Evolutionary conservation across 768 basidiomycete genomes (phyloP), one percentile per base, ranked within the genome.

Genomic region (Boletus speciosus): DNA sequence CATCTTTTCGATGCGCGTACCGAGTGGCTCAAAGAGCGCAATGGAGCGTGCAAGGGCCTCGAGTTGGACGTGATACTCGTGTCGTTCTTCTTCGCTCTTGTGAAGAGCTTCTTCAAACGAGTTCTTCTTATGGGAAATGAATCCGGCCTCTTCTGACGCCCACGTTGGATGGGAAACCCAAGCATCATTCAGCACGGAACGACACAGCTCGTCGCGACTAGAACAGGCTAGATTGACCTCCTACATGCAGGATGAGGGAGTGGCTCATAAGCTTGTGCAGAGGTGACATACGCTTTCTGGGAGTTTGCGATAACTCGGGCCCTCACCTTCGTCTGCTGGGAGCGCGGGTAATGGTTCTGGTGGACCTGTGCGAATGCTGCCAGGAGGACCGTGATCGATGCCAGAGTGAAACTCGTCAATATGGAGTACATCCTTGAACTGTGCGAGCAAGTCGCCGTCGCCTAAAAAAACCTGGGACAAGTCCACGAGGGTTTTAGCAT

Each of bases 161-260:
- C 94, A 97, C 1, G 94, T 96, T 4, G 97, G 96, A 70, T 98
- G 96, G 14, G 96, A 97, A 11, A 98, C 93, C 96, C 97, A 98
- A 60, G 88, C 83, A 66, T 98, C 95, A 67, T 99, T 99, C 43
- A 99, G 81, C 29, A 99, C 94, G 29, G 93, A 93, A 68, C 94
- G 90, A 67, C 91, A 95, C 52, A 98, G 86, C 57, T 93, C 84
- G 63, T 98, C 95, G 29, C 97, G 86, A 11, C 90, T 95, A 4
- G 97, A 97, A 68, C 97, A 98, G 27, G 93, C 90, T 19, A 98
- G 73, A 38, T 82, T 80, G 59, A 88, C 82, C 74, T 98, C 96
- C 94, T 97, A 64, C 59, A 47, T 56, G 41, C 35, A 54, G 29
- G 16, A 39, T 63, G 19, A 51, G 52, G 47, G 32, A 51, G 8